These are phyloP conservation scores for Mariannaea sp. DNA, from an alignment of 2,329 filamentous ascomycete genomes.

Conservation along the genomic window DNA sequence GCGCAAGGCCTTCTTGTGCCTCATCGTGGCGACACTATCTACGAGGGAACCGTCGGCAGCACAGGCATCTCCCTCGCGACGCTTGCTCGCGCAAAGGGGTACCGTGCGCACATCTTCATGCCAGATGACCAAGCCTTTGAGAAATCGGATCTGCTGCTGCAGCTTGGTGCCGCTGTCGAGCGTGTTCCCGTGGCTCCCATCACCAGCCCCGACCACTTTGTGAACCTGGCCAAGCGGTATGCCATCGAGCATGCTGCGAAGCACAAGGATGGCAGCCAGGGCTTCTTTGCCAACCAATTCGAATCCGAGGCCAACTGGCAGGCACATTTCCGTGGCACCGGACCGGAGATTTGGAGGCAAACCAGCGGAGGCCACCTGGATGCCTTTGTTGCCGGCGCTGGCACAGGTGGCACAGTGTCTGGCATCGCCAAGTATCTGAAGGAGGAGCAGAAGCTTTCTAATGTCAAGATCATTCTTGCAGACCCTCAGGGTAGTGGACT, in stretches of 20 bases:
- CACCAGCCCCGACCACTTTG: constrained; percentile 90
- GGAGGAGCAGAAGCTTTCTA: constrained; percentile 61
- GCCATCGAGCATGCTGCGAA: constrained; percentile 73
- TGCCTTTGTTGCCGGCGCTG: constrained; percentile 91
- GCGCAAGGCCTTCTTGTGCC: constrained; percentile 75
- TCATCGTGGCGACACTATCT: constrained; percentile 87
- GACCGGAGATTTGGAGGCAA: constrained; percentile 86
- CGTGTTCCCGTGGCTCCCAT: constrained; percentile 90
- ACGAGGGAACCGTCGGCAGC: constrained; percentile 95
- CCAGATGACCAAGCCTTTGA: constrained; percentile 87
- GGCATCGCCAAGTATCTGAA: constrained; percentile 87
- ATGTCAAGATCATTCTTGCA: constrained; percentile 76
- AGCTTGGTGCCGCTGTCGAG: constrained; percentile 91
- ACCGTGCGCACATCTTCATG: constrained; percentile 96
- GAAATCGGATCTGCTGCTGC: constrained; percentile 86
- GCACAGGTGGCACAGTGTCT: constrained; percentile 91
- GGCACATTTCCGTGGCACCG: constrained; percentile 81
- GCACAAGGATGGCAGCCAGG: constrained; percentile 64
- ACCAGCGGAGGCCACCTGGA: constrained; percentile 70
- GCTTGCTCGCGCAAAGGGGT: constrained; percentile 84
- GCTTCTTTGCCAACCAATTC: constrained; percentile 97
- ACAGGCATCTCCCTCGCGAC: constrained; percentile 95
- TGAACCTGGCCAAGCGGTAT: constrained; percentile 82
- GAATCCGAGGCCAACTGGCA: constrained; percentile 88
- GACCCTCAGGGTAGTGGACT: constrained; percentile 94